These are phyloP conservation scores for Avicennia marina DNA, from an alignment of 257 asterid genomes.

Conservation along the genomic window DNA sequence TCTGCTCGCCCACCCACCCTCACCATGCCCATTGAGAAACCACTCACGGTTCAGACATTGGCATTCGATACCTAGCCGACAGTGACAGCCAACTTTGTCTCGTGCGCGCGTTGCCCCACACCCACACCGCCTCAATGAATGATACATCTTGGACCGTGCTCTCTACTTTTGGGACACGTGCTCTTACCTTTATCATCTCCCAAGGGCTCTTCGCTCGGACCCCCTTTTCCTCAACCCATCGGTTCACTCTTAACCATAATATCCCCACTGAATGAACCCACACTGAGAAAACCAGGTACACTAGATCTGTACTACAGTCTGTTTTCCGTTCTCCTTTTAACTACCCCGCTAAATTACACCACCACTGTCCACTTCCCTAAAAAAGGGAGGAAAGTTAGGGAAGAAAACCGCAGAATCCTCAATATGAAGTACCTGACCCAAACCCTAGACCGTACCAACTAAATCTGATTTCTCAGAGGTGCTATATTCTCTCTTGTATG, in stretches of 20 bases:
- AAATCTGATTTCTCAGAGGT: constrained; percentile 15
- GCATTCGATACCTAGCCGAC: constrained; percentile 25
- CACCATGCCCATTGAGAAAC: neutral
- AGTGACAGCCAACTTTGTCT: constrained; percentile 19
- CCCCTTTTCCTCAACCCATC: neutral
- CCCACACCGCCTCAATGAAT: neutral
- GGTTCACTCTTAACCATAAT: neutral
- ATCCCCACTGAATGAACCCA: neutral
- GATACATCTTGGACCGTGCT: neutral
- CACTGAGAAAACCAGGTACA: neutral
- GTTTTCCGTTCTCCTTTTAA: constrained; percentile 9
- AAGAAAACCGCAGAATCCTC: constrained; percentile 7
- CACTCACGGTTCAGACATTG: neutral
- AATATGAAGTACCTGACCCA: constrained; percentile 9
- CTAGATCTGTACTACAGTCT: neutral
- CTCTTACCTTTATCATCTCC: neutral
- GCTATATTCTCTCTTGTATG: no score
- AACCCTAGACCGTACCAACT: constrained; percentile 29
- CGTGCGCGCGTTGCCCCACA: constrained; percentile 18
- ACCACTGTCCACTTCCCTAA: neutral
- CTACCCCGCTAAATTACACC: constrained; percentile 4
- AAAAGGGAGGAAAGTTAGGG: neutral
- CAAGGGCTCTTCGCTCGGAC: neutral
- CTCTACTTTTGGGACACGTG: neutral
- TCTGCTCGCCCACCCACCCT: neutral